Base-by-base conservation (phyloP, 495 filamentous ascomycete species). In the Neurospora sp. region DNA sequence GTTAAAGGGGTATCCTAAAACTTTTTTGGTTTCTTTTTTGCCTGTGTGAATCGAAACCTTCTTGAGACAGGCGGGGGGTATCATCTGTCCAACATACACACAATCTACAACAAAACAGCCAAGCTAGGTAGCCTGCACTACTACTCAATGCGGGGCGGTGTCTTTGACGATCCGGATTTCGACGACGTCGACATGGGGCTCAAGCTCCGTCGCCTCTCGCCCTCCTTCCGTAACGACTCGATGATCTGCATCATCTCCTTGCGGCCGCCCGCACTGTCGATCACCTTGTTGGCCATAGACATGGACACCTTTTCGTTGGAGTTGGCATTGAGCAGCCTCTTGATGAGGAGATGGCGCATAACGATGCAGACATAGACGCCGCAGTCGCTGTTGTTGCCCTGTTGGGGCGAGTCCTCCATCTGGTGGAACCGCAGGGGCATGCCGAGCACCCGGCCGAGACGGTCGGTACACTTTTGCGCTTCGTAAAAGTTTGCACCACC, bases 291-390 rank as follows among this genome's bases (percentile, higher is more conserved):
- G 0, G 87, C 90, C 85, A 99, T 91, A 74, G 90, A 94, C 94
- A 98, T 98, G 75, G 89, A 93, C n/a, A 98, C 89, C 81, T 96
- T 96, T 78, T 93, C 88, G 70, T 87, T 87, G 1, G 89, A 87
- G 76, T 92, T 90, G 4, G 91, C 92, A 61, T 84, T 86, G 59
- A 99, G 82, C n/a, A 99, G 82, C 65, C 92, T 86, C 81, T 92
- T 93, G 42, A 97, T 81, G 22, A 99, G 88, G 18, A 99, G 82
- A 80, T 97, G 89, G 45, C 92, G 87, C 94, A 98, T 99, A 71
- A 91, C 87, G 75, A 97, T 87, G 80, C 96, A 98, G 2, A 99
- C 96, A 80, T 93, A 98, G 0, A 99, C 94, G 16, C 96, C 96
- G 78, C 96, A 99, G 82, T 98, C 96, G 74, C 87, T 93, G 70